Evolutionary conservation across 1,284 basidiomycete species (phyloP).

Genomic region (Earliella scabrosa): DNA sequence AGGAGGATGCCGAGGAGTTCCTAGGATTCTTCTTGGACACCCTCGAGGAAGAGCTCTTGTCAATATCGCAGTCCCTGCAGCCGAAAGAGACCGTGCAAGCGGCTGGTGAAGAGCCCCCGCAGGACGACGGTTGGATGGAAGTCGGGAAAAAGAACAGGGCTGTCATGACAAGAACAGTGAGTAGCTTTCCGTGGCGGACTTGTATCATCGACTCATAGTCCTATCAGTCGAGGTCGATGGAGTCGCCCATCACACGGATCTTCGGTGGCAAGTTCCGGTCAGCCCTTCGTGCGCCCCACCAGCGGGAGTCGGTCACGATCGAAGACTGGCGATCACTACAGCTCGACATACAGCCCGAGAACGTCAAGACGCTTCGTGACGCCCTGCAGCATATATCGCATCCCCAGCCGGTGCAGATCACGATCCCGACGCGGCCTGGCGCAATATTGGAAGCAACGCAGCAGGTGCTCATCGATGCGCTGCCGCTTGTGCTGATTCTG

Average conservation of each 20-base stretch:
- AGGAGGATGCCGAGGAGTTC: conserved; percentile 99
- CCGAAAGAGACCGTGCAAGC: conserved; percentile 35
- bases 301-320: conserved; percentile 87
- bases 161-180: conserved; percentile 81
- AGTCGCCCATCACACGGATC: conserved; percentile 90
- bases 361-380: conserved; percentile 82
- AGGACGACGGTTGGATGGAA: conserved; percentile 85
- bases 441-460: conserved; percentile 83
- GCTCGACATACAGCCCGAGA: conserved; percentile 87
- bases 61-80: conserved; percentile 56
- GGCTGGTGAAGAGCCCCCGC: conserved; percentile 42
- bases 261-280: conserved; percentile 96
- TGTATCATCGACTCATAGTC: background rate
- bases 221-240: conserved; percentile 72
- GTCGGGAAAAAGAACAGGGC: conserved; percentile 90
- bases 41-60: conserved; percentile 90
- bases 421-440: conserved; percentile 60
- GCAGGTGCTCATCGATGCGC: conserved; percentile 84
- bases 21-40: conserved; percentile 97
- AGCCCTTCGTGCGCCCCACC: conserved; percentile 79
- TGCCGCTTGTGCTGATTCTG: conserved; percentile 87
- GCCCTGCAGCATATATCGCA: conserved; percentile 82
- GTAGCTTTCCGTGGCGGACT: conserved; percentile 31
- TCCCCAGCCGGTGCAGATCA: conserved; percentile 84
- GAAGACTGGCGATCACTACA: conserved; percentile 93